Conservation (phyloP, 345 rosid species). For the Carallia brachiata region DNA sequence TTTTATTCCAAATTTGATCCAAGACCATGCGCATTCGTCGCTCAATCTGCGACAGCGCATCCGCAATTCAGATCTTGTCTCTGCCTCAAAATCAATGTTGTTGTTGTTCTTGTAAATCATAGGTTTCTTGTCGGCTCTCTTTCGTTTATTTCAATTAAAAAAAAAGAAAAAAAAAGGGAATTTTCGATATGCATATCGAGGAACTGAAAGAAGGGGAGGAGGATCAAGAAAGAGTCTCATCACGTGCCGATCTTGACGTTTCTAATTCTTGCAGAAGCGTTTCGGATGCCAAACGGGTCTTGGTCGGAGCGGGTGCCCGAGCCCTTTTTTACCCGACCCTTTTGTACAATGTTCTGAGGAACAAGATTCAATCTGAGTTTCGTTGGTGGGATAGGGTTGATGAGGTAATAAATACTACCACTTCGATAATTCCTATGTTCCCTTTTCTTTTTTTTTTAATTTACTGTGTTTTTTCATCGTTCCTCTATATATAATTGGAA, state of each 20-base stretch:
- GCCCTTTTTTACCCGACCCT: slow-evolving; percentile 88
- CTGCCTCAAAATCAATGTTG: no score
- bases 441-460: neutral
- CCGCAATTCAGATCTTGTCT: no score
- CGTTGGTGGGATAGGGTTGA: slow-evolving; percentile 97
- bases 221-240: slow-evolving; percentile 26
- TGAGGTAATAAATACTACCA: slow-evolving; percentile 61
- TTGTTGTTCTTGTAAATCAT: no score
- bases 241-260: neutral
- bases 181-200: slow-evolving; percentile 38
- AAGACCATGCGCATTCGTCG: no score
- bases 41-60: no score
- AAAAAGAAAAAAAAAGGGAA: no score
- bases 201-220: slow-evolving; percentile 52
- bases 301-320: slow-evolving; percentile 94
- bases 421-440: neutral
- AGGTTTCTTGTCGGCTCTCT: no score
- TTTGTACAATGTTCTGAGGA: no score
- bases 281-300: slow-evolving; percentile 57
- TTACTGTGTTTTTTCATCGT: neutral
- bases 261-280: neutral
- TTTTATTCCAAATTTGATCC: no score
- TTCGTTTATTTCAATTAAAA: no score
- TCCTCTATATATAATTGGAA: neutral
- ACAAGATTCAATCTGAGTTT: slow-evolving; percentile 80